A percentile compares a stretch with the other conserved stretches of the same genome.
Conservation (phyloP, 2,329 filamentous ascomycete genomes). For the Cephalotrichum gorgonifer region DNA sequence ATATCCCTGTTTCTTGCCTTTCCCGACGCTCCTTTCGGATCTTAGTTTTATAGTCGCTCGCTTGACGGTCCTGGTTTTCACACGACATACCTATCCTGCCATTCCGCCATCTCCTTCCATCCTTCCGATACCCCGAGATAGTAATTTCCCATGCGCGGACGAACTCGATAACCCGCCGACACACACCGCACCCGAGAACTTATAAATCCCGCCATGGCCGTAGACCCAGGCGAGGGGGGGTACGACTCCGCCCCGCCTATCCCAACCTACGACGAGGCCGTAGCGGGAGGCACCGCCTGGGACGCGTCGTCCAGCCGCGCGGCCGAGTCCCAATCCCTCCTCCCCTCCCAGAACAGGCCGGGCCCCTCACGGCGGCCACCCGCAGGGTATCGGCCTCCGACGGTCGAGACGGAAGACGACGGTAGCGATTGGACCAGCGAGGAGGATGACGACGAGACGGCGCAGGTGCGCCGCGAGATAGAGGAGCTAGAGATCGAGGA, state of each 20-base stretch:
- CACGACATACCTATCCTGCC: background rate
- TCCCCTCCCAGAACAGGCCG: slow-evolving; percentile 37
- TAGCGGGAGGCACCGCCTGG: slow-evolving; percentile 5
- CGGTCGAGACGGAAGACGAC: slow-evolving; percentile 68
- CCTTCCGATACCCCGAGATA: too few relatives aligned
- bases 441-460: slow-evolving; percentile 40
- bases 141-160: too few relatives aligned
- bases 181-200: too few relatives aligned
- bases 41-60: background rate
- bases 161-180: too few relatives aligned
- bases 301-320: slow-evolving; percentile 57
- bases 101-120: too few relatives aligned
- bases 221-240: slow-evolving; percentile 6
- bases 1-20: too few relatives aligned
- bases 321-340: slow-evolving; percentile 67
- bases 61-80: background rate
- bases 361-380: slow-evolving; percentile 30
- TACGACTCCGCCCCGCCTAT: slow-evolving; percentile 15
- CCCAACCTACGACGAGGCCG: slow-evolving; percentile 15
- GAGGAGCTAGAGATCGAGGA: slow-evolving; percentile 84
- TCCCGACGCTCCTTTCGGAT: background rate
- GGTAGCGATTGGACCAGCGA: slow-evolving; percentile 42
- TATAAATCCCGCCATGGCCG: slow-evolving; percentile 5
- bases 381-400: slow-evolving; percentile 65
- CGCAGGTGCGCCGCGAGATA: slow-evolving; percentile 68